These are phyloP conservation scores for Apiospora saccharicola DNA, from an alignment of 2,329 filamentous ascomycete genomes.

Conservation along the genomic window DNA sequence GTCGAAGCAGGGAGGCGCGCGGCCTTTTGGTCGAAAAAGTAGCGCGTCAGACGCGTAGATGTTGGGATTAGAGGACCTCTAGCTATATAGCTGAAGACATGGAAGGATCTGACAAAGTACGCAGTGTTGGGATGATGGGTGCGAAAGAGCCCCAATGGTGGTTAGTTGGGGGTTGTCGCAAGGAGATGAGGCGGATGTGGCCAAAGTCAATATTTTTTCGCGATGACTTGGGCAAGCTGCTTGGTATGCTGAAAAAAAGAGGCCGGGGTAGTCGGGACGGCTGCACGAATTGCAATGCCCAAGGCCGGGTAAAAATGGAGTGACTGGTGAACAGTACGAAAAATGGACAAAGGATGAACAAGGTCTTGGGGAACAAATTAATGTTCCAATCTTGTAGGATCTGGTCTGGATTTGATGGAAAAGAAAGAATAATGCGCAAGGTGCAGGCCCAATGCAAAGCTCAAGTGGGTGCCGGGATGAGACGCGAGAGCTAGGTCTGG, in stretches of 20 bases:
- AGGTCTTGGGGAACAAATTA: slow-evolving; percentile 17
- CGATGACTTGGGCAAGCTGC: neutral
- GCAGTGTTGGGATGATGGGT: slow-evolving; percentile 4
- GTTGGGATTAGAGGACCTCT: slow-evolving; percentile 22
- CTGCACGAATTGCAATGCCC: slow-evolving; percentile 15
- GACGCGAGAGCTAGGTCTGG: neutral
- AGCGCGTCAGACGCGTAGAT: slow-evolving; percentile 30
- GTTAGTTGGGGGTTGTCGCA: slow-evolving; percentile 18
- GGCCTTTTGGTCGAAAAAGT: slow-evolving; percentile 13
- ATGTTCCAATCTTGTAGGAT: slow-evolving; percentile 17
- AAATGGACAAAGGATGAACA: neutral
- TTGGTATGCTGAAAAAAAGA: slow-evolving; percentile 22
- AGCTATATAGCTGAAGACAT: slow-evolving; percentile 29
- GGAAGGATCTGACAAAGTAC: slow-evolving; percentile 8
- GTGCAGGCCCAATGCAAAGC: slow-evolving; percentile 19
- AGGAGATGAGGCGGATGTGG: slow-evolving; percentile 18
- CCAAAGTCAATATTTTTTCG: slow-evolving; percentile 20
- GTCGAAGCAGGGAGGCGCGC: slow-evolving; percentile 18
- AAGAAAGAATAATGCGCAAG: slow-evolving; percentile 17
- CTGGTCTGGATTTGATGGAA: slow-evolving; percentile 11
- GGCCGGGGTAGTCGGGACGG: neutral
- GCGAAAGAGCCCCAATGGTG: slow-evolving; percentile 15
- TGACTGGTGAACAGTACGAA: slow-evolving; percentile 16
- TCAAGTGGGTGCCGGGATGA: slow-evolving; percentile 19
- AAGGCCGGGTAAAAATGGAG: slow-evolving; percentile 15